Conservation (phyloP, 345 rosid species). For the Sisymbrium irio region DNA sequence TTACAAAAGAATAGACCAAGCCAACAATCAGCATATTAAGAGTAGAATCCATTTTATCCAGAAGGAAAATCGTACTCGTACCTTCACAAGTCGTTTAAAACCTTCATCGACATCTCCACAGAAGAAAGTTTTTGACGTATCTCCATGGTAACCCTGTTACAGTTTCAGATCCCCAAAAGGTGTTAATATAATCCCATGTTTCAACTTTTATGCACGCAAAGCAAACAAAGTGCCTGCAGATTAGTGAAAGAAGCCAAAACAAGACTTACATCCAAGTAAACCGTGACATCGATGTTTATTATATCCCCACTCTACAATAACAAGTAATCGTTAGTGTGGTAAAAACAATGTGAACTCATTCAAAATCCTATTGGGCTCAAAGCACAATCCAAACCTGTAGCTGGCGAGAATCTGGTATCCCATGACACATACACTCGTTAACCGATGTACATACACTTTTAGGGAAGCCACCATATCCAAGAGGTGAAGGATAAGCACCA, state of each 20-base stretch:
- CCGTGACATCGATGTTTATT: slow-evolving; percentile 89
- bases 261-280: slow-evolving; percentile 75
- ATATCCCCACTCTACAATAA: slow-evolving; percentile 83
- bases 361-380: not conserved
- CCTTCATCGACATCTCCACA: slow-evolving; percentile 66
- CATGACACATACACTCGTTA: slow-evolving; percentile 96
- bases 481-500: slow-evolving; percentile 98
- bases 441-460: slow-evolving; percentile 95
- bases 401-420: slow-evolving; percentile 96
- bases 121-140: slow-evolving; percentile 85
- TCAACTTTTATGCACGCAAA: not conserved
- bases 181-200: not conserved
- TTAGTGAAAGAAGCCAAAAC: not conserved
- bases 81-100: slow-evolving; percentile 68
- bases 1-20: slow-evolving; percentile 27
- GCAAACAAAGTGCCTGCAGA: not conserved
- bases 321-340: slow-evolving; percentile 13
- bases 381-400: slow-evolving; percentile 58
- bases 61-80: slow-evolving; percentile 4
- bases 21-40: not conserved
- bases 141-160: slow-evolving; percentile 89
- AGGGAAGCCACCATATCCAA: slow-evolving; percentile 95
- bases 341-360: not conserved
- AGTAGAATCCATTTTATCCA: not conserved
- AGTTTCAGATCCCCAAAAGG: not conserved